Percentiles rank a stretch among this genome's conserved stretches.
Evolutionary conservation across 1,284 basidiomycete species (phyloP).

Genomic region (Sparassis latifolia): DNA sequence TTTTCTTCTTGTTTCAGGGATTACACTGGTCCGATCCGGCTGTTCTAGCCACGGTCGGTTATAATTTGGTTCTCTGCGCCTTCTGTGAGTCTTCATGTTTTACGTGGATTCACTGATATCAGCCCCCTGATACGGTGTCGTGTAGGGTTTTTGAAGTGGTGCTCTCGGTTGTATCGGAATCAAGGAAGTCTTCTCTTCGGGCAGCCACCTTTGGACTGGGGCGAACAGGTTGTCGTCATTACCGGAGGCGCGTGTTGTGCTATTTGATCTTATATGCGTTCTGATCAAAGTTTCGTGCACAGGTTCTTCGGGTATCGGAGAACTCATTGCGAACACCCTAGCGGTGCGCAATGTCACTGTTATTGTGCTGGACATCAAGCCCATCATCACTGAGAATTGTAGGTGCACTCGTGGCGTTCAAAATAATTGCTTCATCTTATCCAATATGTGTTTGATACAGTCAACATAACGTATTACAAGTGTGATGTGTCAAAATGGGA

Average conservation of each 20-base stretch:
- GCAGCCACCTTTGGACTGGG: slow-evolving; percentile 67
- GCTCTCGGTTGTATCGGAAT: slow-evolving; percentile 67
- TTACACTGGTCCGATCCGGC: slow-evolving; percentile 42
- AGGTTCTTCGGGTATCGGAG: slow-evolving; percentile 89
- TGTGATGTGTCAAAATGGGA: slow-evolving; percentile 89
- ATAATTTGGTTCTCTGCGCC: slow-evolving; percentile 47
- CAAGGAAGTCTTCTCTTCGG: slow-evolving; percentile 57
- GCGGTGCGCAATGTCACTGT: slow-evolving; percentile 78
- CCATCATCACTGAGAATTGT: slow-evolving; percentile 74
- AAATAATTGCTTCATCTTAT: neutral
- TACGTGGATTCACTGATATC: slow-evolving; percentile 4
- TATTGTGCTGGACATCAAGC: slow-evolving; percentile 78
- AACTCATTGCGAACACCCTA: slow-evolving; percentile 77
- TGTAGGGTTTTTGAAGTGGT: slow-evolving; percentile 64
- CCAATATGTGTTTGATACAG: slow-evolving; percentile 29
- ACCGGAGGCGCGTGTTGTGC: slow-evolving; percentile 64
- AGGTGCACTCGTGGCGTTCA: slow-evolving; percentile 15
- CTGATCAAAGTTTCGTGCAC: neutral
- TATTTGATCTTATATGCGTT: neutral
- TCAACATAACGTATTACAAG: slow-evolving; percentile 75
- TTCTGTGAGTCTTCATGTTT: slow-evolving; percentile 51
- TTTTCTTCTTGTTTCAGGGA: slow-evolving; percentile 71
- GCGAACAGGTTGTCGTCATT: slow-evolving; percentile 79
- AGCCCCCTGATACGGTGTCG: neutral
- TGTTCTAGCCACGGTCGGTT: slow-evolving; percentile 44